Evolutionary conservation across 1,139 yeast genomes (phyloP).

Genomic region (Meyerozyma smithsonii): DNA sequence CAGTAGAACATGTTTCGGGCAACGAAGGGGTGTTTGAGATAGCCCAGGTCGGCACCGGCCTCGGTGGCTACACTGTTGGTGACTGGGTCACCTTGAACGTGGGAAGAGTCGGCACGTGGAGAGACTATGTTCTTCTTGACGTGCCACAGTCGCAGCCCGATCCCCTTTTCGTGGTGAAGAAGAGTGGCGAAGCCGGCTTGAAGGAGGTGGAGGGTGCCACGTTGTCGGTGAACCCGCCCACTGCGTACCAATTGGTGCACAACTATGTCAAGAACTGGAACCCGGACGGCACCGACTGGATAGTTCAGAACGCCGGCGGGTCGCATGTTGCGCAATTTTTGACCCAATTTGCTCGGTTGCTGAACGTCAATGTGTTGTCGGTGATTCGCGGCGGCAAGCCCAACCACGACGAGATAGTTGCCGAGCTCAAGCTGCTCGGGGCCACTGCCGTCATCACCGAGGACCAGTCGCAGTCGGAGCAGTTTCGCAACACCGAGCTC

Average conservation of each 20-base stretch:
- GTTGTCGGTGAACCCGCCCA: constrained; percentile 29
- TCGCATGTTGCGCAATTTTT: constrained; percentile 30
- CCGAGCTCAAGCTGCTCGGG: constrained; percentile 22
- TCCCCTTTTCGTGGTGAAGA: constrained; percentile 20
- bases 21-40: constrained; percentile 33
- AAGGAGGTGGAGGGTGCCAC: constrained; percentile 29
- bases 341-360: constrained; percentile 23
- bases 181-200: constrained; percentile 11
- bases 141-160: constrained; percentile 13
- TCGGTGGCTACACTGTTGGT: constrained; percentile 18
- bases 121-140: constrained; percentile 23
- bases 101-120: constrained; percentile 35
- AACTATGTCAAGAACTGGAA: constrained; percentile 26
- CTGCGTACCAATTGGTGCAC: constrained; percentile 29
- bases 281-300: constrained; percentile 24
- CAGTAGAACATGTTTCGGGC: constrained; percentile 35
- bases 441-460: constrained; percentile 31
- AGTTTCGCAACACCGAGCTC: constrained; percentile 7
- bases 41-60: constrained; percentile 19
- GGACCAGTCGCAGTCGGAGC: constrained; percentile 13
- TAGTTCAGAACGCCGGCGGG: constrained; percentile 32
- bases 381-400: constrained; percentile 30
- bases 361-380: constrained; percentile 24
- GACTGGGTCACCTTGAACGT: constrained; percentile 29
- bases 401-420: constrained; percentile 15